These are phyloP conservation scores for Grigorovia jiainica DNA, from an alignment of 805 yeast genomes.

Conservation along the genomic window DNA sequence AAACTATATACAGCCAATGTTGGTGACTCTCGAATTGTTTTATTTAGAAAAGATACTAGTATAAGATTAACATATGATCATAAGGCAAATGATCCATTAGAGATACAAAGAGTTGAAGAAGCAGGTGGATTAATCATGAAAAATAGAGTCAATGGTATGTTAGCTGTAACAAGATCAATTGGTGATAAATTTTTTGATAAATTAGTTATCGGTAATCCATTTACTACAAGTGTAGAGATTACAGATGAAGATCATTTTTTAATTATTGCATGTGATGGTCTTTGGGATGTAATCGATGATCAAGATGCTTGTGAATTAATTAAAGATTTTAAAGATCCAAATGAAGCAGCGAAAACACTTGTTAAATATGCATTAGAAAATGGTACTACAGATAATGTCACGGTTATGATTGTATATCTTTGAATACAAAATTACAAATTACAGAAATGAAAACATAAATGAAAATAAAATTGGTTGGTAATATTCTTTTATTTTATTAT, in stretches of 20 bases:
- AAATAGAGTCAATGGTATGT: conserved; percentile 88
- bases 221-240: conserved; percentile 79
- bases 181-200: conserved; percentile 93
- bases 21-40: conserved; percentile 82
- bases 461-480: too few relatives aligned
- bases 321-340: conserved; percentile 44
- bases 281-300: conserved; percentile 92
- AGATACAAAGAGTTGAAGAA: conserved; percentile 61
- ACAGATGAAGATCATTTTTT: conserved; percentile 58
- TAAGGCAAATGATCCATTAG: conserved; percentile 76
- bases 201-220: conserved; percentile 82
- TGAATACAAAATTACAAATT: too few relatives aligned
- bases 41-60: conserved; percentile 67
- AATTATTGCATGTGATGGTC: conserved; percentile 91
- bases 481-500: too few relatives aligned
- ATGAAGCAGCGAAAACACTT: conserved; percentile 55
- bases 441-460: too few relatives aligned
- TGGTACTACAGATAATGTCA: conserved; percentile 82
- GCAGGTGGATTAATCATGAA: conserved; percentile 85
- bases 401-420: conserved; percentile 65
- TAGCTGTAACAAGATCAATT: conserved; percentile 87
- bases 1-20: conserved; percentile 90
- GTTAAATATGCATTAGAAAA: conserved; percentile 67
- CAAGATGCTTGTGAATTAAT: conserved; percentile 73
- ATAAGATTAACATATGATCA: conserved; percentile 84